phyloP scores from a whole-genome alignment of 495 filamentous ascomycete genomes.

The Podospora bellae-mahoneyi region DNA sequence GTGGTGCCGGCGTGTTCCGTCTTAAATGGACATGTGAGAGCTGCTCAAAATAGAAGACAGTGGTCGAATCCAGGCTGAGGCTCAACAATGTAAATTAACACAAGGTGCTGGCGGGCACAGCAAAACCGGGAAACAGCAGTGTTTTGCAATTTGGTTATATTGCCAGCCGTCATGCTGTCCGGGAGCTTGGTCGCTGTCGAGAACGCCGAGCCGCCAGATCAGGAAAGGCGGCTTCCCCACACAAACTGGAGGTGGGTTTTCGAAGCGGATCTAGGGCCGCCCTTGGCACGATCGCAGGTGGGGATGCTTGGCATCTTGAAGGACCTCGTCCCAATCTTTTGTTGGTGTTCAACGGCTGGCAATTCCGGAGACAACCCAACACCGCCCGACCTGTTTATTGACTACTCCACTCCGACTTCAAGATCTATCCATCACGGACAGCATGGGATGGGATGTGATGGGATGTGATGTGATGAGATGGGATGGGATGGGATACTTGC shows the following conservation, averaged over 20 bases:
- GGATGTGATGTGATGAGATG: too few relatives aligned
- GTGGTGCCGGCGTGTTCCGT: neutral
- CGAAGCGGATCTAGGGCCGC: neutral
- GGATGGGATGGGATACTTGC: too few relatives aligned
- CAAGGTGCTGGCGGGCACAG: neutral
- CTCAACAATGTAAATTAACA: constrained; percentile 9
- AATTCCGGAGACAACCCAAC: neutral
- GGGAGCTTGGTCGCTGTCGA: neutral
- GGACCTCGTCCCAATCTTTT: neutral
- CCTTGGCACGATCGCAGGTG: constrained; percentile 1
- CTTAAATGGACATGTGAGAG: neutral
- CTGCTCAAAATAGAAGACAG: neutral
- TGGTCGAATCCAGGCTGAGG: constrained; percentile 1
- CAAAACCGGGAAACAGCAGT: constrained; percentile 8
- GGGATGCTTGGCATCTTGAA: neutral
- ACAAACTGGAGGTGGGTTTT: neutral
- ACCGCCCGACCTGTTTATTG: neutral
- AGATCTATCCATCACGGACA: neutral
- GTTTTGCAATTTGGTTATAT: constrained; percentile 13
- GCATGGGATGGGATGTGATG: neutral
- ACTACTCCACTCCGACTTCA: neutral
- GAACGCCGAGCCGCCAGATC: neutral
- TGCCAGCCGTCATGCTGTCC: constrained; percentile 3
- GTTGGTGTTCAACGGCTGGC: neutral
- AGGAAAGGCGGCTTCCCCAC: neutral